phyloP scores from a whole-genome alignment of 768 basidiomycete species.

The Lactifluus rugatus region DNA sequence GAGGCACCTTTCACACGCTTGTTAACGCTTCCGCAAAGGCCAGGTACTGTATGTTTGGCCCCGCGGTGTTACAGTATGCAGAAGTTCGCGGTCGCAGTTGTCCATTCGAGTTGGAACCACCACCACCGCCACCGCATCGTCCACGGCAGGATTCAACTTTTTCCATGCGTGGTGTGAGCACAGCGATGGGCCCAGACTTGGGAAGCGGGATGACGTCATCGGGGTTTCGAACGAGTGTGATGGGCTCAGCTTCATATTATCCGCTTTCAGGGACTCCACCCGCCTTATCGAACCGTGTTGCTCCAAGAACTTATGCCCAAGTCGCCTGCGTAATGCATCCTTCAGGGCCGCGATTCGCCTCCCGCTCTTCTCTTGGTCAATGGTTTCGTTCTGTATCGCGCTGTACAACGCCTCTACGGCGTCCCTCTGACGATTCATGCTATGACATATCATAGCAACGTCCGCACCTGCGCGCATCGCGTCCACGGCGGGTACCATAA shows the following conservation, averaged over 20 bases:
- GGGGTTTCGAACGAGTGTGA: constrained; percentile 38
- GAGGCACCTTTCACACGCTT: too few relatives aligned
- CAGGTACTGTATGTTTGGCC: too few relatives aligned
- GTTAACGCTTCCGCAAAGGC: too few relatives aligned
- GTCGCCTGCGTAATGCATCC: constrained; percentile 34
- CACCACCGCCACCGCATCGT: too few relatives aligned
- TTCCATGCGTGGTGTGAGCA: constrained; percentile 49
- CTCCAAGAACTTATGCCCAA: constrained; percentile 34
- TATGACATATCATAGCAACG: constrained; percentile 69
- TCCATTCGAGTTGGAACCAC: too few relatives aligned
- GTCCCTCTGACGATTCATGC: constrained; percentile 41
- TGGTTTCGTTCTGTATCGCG: constrained; percentile 37
- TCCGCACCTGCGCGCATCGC: constrained; percentile 58
- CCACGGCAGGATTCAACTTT: constrained; percentile 54
- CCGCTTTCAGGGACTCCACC: constrained; percentile 32
- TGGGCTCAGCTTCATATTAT: constrained; percentile 38
- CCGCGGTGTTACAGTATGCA: too few relatives aligned
- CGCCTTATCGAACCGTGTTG: constrained; percentile 20
- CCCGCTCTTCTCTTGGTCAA: constrained; percentile 37
- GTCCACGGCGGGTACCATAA: constrained; percentile 44
- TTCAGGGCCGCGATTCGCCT: constrained; percentile 43
- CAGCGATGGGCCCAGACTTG: constrained; percentile 24
- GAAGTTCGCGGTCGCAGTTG: too few relatives aligned
- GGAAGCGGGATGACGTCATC: constrained; percentile 27
- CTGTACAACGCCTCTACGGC: constrained; percentile 43